Percentiles rank a stretch among this genome's conserved stretches.
phyloP scores from a whole-genome alignment of 2,329 filamentous ascomycete species.

The Tothia fuscella region DNA sequence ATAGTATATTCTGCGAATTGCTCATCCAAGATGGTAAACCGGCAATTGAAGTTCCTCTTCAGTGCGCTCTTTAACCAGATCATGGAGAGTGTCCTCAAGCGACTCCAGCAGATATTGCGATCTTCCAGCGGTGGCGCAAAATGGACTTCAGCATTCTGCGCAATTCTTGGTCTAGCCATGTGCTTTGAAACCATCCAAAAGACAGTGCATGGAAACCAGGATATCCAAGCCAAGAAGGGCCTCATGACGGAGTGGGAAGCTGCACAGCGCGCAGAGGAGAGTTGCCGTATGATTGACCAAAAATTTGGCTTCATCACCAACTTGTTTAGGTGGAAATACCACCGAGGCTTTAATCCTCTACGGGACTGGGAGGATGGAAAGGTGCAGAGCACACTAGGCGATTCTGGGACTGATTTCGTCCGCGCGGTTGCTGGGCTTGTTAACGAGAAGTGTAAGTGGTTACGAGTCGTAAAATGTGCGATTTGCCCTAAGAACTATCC shows the following conservation, averaged over 20 bases:
- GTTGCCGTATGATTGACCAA: conserved; percentile 33
- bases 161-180: conserved; percentile 36
- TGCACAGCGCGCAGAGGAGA: conserved; percentile 24
- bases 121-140: conserved; percentile 30
- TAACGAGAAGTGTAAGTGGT: conserved; percentile 29
- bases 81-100: conserved; percentile 32
- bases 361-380: conserved; percentile 22
- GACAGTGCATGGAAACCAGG: conserved; percentile 32
- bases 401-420: conserved; percentile 25
- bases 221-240: conserved; percentile 25
- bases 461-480: background rate
- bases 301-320: conserved; percentile 32
- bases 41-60: conserved; percentile 40
- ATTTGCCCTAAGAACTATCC: background rate
- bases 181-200: conserved; percentile 36
- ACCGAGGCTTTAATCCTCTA: conserved; percentile 30
- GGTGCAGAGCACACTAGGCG: conserved; percentile 28
- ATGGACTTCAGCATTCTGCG: conserved; percentile 35
- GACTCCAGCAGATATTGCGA: conserved; percentile 35
- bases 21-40: conserved; percentile 35
- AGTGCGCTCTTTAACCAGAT: conserved; percentile 29
- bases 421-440: conserved; percentile 26
- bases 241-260: conserved; percentile 17
- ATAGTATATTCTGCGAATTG: conserved; percentile 17
- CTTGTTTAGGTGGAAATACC: conserved; percentile 37